Base-by-base conservation (phyloP, 2,329 filamentous ascomycete genomes). In the Trichophyton rubrum region DNA sequence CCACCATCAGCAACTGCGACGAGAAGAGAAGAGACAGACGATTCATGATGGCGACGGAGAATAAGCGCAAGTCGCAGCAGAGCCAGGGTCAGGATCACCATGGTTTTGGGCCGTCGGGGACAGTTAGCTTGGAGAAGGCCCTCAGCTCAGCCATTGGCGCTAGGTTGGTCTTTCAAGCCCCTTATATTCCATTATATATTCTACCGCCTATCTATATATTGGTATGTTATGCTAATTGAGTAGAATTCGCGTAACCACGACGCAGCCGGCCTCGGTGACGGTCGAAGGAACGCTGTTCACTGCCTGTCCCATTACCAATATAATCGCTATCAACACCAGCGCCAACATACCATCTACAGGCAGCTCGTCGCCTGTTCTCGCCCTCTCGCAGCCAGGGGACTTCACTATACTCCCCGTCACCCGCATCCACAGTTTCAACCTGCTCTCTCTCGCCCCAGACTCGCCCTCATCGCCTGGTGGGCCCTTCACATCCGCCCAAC, bases 221-320 rank as follows among this genome's bases (percentile, higher is more conserved):
- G 17, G 8, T 56, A 40, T 7, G 7, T 7, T 30, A 30, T 30
- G 51, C 38, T 45, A 13, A 41, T 22, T 30, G 27, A 43, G 41
- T 69, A 85, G 83, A 62, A 75, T 85, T 67, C 82, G 80, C 65
- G 71, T 86, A 64, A 83, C 77, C 60, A 84, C 81, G 58, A 75
- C 77, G 15, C 72, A 77, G 30, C 77, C 77, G 6, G 70, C 75
- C 60, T 73, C 78, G 59, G 76, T 78, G 49, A 80, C 77, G 24
- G 73, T 83, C 62, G 83, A 86, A 70, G 84, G 84, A 67, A 83
- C 77, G 17, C 76, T 86, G 61, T 85, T 83, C 72, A 84, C 82
- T 30, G 81, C 80, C 53, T 82, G 80, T 69, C 81, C 82, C 27
- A 75, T 82, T 66, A 81, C 82, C 61, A 84, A 84, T 66, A 74